Evolutionary conservation across 768 basidiomycete genomes (phyloP).

Genomic region (Paxillus rubicundulus): DNA sequence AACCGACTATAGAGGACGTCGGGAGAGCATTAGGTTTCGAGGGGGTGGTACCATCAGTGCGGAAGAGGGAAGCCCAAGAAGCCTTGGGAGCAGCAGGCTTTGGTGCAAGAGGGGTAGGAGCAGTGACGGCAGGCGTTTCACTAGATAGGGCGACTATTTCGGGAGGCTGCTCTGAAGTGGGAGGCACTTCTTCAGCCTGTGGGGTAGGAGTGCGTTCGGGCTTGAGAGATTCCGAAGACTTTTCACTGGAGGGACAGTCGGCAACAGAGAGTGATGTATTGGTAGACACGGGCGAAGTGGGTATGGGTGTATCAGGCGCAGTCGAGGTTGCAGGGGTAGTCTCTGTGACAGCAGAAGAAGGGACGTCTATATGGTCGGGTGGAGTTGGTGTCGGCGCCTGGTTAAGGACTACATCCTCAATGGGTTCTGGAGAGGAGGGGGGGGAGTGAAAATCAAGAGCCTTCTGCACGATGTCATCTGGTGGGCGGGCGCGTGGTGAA

Average conservation of each 20-base stretch:
- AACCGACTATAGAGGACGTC: constrained; percentile 67
- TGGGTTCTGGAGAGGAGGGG: constrained; percentile 37
- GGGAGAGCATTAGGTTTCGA: constrained; percentile 53
- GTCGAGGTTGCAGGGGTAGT: constrained; percentile 50
- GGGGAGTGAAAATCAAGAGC: constrained; percentile 58
- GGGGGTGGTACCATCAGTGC: constrained; percentile 39
- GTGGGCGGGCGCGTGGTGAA: constrained; percentile 61
- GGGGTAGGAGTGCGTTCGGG: constrained; percentile 13
- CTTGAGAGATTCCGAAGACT: constrained; percentile 6
- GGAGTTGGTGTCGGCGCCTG: not conserved
- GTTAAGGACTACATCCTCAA: constrained; percentile 9
- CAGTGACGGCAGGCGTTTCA: constrained; percentile 1
- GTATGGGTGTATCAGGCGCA: constrained; percentile 45
- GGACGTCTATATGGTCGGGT: constrained; percentile 32
- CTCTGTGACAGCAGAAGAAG: constrained; percentile 49
- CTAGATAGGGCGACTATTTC: constrained; percentile 1
- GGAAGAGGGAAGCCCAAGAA: constrained; percentile 75
- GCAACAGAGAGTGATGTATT: constrained; percentile 54
- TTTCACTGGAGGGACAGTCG: constrained; percentile 19
- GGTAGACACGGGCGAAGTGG: constrained; percentile 57
- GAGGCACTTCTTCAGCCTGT: constrained; percentile 7
- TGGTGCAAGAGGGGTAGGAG: constrained; percentile 14
- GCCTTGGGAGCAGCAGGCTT: constrained; percentile 46
- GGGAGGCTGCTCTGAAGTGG: not conserved
- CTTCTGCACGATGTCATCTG: constrained; percentile 51